A percentile compares a stretch with the other conserved stretches of the same genome.
phyloP scores from a whole-genome alignment of 225 moss, liverwort and hornwort genomes.

The Takakia lepidozioides region DNA sequence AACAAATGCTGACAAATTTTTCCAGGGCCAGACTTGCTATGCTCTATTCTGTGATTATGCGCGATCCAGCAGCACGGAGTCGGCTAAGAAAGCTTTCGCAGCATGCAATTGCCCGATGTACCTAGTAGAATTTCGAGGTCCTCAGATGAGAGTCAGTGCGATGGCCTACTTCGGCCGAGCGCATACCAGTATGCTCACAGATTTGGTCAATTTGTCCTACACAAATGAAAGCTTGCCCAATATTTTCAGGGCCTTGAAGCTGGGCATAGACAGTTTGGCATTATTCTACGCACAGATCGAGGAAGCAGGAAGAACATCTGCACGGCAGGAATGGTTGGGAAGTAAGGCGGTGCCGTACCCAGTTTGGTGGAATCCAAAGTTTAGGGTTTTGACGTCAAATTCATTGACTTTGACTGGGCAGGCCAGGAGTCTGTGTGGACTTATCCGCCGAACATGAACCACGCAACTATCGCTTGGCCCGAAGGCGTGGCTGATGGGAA shows the following conservation, averaged over 20 bases:
- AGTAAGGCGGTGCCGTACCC: background rate
- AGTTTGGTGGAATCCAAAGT: background rate
- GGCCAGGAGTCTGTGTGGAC: constrained; percentile 1
- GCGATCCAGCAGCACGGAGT: background rate
- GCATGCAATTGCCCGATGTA: background rate
- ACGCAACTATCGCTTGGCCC: constrained; percentile 2
- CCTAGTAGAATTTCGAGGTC: background rate
- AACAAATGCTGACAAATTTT: background rate
- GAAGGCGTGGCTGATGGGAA: background rate
- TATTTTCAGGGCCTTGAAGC: constrained; percentile 1
- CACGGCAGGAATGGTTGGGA: background rate
- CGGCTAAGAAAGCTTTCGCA: background rate
- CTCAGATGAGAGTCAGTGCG: constrained; percentile 4
- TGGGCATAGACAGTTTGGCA: constrained; percentile 2
- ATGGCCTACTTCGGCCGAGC: background rate
- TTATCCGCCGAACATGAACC: constrained; percentile 10
- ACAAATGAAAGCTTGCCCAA: background rate
- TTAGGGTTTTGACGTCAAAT: constrained; percentile 3
- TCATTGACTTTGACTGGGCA: constrained; percentile 6
- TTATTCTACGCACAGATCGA: background rate
- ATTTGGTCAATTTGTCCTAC: background rate
- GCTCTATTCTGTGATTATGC: constrained; percentile 1
- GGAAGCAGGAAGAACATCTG: background rate
- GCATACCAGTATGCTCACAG: background rate
- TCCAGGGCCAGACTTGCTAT: background rate